Percentiles rank a stretch among this genome's conserved stretches.
Evolutionary conservation across 148 eudicot species (phyloP).

Genomic region (Rhododendron simsii): DNA sequence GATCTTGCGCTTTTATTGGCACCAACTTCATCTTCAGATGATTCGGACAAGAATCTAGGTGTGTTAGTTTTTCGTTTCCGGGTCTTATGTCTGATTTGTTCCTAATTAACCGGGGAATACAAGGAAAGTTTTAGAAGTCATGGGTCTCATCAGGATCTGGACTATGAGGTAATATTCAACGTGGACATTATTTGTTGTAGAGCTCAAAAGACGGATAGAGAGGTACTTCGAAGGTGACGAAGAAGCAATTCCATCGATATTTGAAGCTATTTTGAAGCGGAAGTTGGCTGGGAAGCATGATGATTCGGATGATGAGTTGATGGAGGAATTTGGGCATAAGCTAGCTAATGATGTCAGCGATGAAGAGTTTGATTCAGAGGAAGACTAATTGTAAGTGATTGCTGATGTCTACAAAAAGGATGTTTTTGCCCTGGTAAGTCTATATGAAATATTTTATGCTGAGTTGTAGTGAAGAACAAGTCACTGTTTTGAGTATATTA

Average conservation of each 20-base stretch:
- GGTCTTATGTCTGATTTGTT: not conserved
- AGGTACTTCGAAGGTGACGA: constrained; percentile 39
- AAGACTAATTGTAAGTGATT: constrained; percentile 9
- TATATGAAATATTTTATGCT: not conserved
- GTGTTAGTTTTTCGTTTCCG: not conserved
- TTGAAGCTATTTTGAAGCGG: constrained; percentile 50
- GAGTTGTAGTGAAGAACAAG: not conserved
- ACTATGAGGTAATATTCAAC: not conserved
- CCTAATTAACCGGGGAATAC: not conserved
- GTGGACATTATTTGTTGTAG: constrained; percentile 21
- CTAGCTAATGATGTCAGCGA: constrained; percentile 1
- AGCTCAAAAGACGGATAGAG: constrained; percentile 36
- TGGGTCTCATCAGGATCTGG: not conserved
- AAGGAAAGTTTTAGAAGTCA: not conserved
- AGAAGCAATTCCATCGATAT: constrained; percentile 43
- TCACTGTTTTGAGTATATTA: not conserved
- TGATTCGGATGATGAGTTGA: constrained; percentile 46
- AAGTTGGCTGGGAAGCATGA: constrained; percentile 50
- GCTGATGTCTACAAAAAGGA: not conserved
- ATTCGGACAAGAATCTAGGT: not conserved
- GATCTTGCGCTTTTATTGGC: not conserved
- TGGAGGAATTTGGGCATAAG: constrained; percentile 28
- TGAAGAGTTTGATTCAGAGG: constrained; percentile 18
- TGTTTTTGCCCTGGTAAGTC: not conserved
- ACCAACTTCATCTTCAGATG: not conserved